phyloP scores from a whole-genome alignment of 1,139 yeast species.

The Spathaspora sp. region DNA sequence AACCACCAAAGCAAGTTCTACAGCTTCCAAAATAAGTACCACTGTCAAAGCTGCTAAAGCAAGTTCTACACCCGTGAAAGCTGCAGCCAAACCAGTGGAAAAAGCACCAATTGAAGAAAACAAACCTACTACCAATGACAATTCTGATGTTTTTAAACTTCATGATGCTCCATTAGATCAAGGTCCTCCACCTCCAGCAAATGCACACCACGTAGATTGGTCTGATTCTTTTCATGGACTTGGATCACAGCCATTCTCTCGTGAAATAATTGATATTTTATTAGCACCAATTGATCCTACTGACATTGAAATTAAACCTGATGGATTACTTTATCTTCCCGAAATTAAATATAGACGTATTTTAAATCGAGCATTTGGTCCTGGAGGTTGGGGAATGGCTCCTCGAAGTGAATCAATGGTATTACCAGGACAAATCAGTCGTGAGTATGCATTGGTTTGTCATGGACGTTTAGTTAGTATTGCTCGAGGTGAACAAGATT shows the following conservation, averaged over 20 bases:
- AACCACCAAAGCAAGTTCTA: neutral
- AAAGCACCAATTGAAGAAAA: neutral
- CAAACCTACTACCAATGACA: neutral
- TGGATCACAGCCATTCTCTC: slow-evolving; percentile 72
- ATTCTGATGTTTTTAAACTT: neutral
- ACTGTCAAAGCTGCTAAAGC: too few relatives aligned
- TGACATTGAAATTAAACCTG: slow-evolving; percentile 94
- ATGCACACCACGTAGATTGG: slow-evolving; percentile 50
- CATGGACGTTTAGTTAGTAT: slow-evolving; percentile 87
- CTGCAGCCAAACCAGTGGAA: neutral
- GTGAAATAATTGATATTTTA: slow-evolving; percentile 57
- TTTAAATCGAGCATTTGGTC: slow-evolving; percentile 88
- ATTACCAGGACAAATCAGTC: slow-evolving; percentile 60
- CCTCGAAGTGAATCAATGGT: slow-evolving; percentile 86
- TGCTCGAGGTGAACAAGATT: slow-evolving; percentile 95
- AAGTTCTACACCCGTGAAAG: neutral
- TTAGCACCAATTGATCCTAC: slow-evolving; percentile 57
- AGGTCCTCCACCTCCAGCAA: neutral
- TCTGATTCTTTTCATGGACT: slow-evolving; percentile 78
- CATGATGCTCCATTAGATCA: neutral
- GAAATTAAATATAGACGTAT: slow-evolving; percentile 93
- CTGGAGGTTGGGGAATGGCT: slow-evolving; percentile 98
- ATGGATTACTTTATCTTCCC: slow-evolving; percentile 86
- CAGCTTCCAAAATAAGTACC: too few relatives aligned
- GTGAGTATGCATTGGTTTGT: slow-evolving; percentile 88